These are phyloP conservation scores for Aphanomyces invadans DNA, from an alignment of 352 stramenopile genomes.

Conservation along the genomic window DNA sequence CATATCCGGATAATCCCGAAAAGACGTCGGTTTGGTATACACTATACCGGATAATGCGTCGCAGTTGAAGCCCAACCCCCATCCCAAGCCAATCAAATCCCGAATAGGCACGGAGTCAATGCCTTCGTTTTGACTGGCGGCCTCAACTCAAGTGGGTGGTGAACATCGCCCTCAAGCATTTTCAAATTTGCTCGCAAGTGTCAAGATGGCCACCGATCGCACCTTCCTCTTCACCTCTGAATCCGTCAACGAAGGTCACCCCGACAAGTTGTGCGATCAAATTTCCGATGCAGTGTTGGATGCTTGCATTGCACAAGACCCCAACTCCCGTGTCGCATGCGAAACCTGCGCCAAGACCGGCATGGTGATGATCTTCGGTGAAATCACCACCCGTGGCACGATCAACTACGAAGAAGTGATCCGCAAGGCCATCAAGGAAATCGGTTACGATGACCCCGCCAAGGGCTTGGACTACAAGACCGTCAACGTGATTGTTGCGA, in stretches of 20 bases:
- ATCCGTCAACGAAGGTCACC: slow-evolving; percentile 99
- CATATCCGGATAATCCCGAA: slow-evolving; percentile 7
- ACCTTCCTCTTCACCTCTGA: slow-evolving; percentile 97
- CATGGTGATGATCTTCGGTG: slow-evolving; percentile 99
- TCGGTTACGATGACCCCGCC: slow-evolving; percentile 98
- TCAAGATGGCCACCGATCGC: slow-evolving; percentile 47
- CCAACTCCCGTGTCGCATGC: slow-evolving; percentile 96
- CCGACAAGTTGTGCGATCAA: slow-evolving; percentile 98
- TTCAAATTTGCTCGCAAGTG: slow-evolving; percentile 41
- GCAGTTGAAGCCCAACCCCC: background rate
- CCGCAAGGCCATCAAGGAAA: slow-evolving; percentile 98
- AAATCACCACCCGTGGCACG: slow-evolving; percentile 98
- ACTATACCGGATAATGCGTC: too few relatives aligned
- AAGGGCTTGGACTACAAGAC: slow-evolving; percentile 99
- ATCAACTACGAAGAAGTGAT: slow-evolving; percentile 99
- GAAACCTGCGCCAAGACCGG: slow-evolving; percentile 99
- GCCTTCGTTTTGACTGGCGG: slow-evolving; percentile 12
- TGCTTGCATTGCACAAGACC: slow-evolving; percentile 96
- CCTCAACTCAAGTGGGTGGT: background rate
- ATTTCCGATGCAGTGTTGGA: slow-evolving; percentile 98
- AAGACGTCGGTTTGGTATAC: too few relatives aligned
- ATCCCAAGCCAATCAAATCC: slow-evolving; percentile 5
- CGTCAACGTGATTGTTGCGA: slow-evolving; percentile 98
- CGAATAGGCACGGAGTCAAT: slow-evolving; percentile 8
- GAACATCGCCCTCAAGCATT: slow-evolving; percentile 29